phyloP scores from a whole-genome alignment of 306 rosid species.

The Gastrolobium bilobum region DNA sequence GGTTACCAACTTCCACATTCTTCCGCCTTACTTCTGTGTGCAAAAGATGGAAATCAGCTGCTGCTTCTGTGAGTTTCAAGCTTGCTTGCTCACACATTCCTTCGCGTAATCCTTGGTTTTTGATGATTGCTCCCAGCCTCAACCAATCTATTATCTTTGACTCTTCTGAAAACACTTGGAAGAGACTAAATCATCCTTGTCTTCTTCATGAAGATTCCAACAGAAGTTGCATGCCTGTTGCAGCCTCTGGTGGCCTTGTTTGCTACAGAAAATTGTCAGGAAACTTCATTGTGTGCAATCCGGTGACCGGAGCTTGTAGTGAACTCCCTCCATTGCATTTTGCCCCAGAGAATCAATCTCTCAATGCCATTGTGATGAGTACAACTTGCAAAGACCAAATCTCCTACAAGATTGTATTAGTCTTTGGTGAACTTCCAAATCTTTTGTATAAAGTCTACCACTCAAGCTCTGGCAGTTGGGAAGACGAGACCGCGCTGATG shows the following conservation, averaged over 20 bases:
- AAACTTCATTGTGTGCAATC: slow-evolving; percentile 74
- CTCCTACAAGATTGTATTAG: slow-evolving; percentile 74
- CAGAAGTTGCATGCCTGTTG: slow-evolving; percentile 78
- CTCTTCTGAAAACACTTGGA: slow-evolving; percentile 80
- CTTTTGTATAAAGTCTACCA: slow-evolving; percentile 68
- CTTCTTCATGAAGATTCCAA: slow-evolving; percentile 54
- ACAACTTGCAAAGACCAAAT: slow-evolving; percentile 40
- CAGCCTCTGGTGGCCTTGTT: slow-evolving; percentile 87
- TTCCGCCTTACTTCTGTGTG: slow-evolving; percentile 85
- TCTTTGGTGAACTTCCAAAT: slow-evolving; percentile 77
- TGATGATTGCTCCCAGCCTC: slow-evolving; percentile 83
- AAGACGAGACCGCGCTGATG: slow-evolving; percentile 59
- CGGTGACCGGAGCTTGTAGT: slow-evolving; percentile 65
- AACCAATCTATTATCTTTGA: slow-evolving; percentile 74
- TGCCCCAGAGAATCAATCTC: slow-evolving; percentile 55
- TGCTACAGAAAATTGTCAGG: slow-evolving; percentile 73
- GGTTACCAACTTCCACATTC: slow-evolving; percentile 90
- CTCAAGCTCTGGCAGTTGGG: slow-evolving; percentile 74
- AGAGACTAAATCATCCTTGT: slow-evolving; percentile 64
- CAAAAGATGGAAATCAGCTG: slow-evolving; percentile 92
- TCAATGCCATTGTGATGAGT: slow-evolving; percentile 86
- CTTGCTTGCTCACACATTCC: slow-evolving; percentile 82
- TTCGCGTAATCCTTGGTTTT: slow-evolving; percentile 86
- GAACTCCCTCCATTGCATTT: slow-evolving; percentile 72
- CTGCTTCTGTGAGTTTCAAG: slow-evolving; percentile 81